phyloP scores from a whole-genome alignment of 2,329 filamentous ascomycete genomes.

The Raffaelea arxii region DNA sequence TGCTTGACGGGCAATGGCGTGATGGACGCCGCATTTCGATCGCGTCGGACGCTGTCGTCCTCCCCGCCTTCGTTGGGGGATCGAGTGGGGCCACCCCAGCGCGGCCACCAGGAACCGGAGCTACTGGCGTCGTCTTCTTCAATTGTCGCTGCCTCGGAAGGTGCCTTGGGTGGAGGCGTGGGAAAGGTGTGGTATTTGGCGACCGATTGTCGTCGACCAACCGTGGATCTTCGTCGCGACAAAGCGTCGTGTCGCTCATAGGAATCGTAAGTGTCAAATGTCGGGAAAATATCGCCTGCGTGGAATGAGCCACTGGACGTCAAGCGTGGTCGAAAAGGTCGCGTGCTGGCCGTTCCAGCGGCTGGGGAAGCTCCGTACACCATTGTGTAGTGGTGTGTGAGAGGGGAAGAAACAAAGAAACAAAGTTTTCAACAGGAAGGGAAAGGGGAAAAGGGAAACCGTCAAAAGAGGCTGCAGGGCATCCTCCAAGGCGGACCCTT shows the following conservation, averaged over 20 bases:
- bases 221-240: conserved; percentile 12
- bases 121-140: conserved; percentile 8
- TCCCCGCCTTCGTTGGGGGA: neutral
- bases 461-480: neutral
- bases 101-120: conserved; percentile 5
- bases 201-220: conserved; percentile 26
- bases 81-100: conserved; percentile 1
- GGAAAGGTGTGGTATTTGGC: conserved; percentile 77
- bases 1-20: conserved; percentile 77
- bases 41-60: neutral
- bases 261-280: conserved; percentile 17
- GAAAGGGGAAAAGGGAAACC: neutral
- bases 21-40: too few species aligned
- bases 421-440: neutral
- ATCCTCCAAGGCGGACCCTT: too few species aligned
- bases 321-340: conserved; percentile 12
- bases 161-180: conserved; percentile 59
- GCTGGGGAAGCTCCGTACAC: conserved; percentile 12
- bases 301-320: conserved; percentile 38
- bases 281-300: conserved; percentile 39
- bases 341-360: conserved; percentile 3
- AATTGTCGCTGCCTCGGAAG: conserved; percentile 33
- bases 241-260: neutral
- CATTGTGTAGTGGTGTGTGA: conserved; percentile 8
- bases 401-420: neutral